Evolutionary conservation across 805 yeast genomes (phyloP).

Genomic region (Saturnispora serradocipensis): DNA sequence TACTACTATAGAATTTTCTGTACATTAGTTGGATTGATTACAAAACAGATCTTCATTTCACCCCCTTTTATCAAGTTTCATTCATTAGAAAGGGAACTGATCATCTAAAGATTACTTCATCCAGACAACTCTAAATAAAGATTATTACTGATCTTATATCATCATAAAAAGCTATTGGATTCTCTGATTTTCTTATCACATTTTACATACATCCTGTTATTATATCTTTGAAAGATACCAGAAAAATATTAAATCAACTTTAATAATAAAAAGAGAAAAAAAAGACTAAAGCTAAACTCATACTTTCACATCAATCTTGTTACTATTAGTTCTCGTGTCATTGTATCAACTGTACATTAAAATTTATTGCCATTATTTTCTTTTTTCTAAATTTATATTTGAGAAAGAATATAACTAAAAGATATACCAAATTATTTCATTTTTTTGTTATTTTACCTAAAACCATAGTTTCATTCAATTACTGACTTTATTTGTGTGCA

Average conservation of each 20-base stretch:
- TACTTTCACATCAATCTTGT: constrained; percentile 1
- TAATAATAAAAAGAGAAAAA: neutral
- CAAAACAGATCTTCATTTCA: neutral
- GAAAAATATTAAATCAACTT: neutral
- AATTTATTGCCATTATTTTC: neutral
- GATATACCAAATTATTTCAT: neutral
- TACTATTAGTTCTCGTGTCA: constrained; percentile 7
- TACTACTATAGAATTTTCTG: neutral
- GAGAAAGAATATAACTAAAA: neutral
- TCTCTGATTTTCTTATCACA: neutral
- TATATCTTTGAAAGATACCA: neutral
- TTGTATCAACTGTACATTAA: constrained; percentile 9
- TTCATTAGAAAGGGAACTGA: neutral
- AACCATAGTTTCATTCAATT: neutral
- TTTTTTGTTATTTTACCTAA: neutral
- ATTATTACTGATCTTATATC: neutral
- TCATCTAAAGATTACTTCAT: neutral
- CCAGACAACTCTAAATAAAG: neutral
- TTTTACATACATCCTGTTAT: neutral
- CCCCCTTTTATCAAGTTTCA: neutral
- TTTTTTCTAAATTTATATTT: neutral
- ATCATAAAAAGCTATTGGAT: neutral
- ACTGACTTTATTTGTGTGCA: neutral
- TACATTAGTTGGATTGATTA: neutral
- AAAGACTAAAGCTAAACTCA: neutral